Percentiles rank a stretch among this genome's conserved stretches.
Conservation (phyloP, 2,329 filamentous ascomycete genomes). For the Colletotrichum cereale region DNA sequence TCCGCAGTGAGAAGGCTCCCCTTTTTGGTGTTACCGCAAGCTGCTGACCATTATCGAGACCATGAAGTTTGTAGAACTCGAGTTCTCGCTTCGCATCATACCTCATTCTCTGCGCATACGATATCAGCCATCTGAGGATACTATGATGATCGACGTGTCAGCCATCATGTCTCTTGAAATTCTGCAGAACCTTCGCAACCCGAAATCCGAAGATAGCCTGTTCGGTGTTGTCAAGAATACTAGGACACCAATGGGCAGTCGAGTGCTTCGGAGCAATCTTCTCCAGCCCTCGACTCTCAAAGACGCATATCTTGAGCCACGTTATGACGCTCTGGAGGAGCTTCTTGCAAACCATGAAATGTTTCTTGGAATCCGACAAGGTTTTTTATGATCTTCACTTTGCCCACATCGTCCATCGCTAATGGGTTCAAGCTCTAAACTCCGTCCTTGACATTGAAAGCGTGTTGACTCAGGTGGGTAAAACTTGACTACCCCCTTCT, state of each 20-base stretch:
- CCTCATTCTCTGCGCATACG: constrained; percentile 86
- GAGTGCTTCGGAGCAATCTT: constrained; percentile 86
- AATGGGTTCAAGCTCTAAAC: constrained; percentile 71
- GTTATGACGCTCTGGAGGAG: constrained; percentile 88
- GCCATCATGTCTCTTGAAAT: constrained; percentile 90
- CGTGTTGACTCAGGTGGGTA: constrained; percentile 76
- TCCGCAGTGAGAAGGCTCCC: constrained; percentile 76
- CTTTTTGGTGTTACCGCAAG: constrained; percentile 5
- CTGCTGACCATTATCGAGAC: constrained; percentile 62
- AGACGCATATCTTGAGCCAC: constrained; percentile 72
- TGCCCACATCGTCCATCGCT: constrained; percentile 15
- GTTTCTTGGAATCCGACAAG: constrained; percentile 81
- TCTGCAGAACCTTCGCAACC: constrained; percentile 84
- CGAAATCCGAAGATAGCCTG: constrained; percentile 84
- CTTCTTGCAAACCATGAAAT: constrained; percentile 85
- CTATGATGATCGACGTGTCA: constrained; percentile 95
- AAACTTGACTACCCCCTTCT: background rate
- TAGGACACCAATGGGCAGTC: constrained; percentile 86
- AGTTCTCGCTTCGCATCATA: constrained; percentile 76
- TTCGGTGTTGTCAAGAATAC: constrained; percentile 90
- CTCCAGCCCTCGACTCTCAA: constrained; percentile 86
- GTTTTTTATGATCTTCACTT: constrained; percentile 58
- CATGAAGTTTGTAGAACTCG: constrained; percentile 83
- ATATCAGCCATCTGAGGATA: constrained; percentile 89
- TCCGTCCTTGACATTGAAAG: constrained; percentile 84